Conservation (phyloP, 129 eudicot genomes). For the Calendula officinalis region DNA sequence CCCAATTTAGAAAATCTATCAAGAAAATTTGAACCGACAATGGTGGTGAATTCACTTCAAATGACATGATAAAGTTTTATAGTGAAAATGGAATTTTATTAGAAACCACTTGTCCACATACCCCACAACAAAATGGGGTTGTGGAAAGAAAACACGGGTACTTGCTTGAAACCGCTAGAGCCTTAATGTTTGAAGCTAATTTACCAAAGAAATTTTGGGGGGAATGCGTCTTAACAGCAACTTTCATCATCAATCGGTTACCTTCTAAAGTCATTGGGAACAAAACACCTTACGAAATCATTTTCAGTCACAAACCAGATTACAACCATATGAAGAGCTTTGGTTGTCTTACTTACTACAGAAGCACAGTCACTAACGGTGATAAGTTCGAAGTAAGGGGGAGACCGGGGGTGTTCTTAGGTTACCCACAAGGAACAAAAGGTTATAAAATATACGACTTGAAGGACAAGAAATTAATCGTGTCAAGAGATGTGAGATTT, state of each 20-base stretch:
- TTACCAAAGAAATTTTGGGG: constrained; percentile 12
- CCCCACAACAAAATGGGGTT: constrained; percentile 26
- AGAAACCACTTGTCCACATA: not conserved
- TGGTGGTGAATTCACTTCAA: too few relatives aligned
- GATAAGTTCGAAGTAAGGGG: constrained; percentile 19
- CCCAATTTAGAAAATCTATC: not conserved
- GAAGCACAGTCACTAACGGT: not conserved
- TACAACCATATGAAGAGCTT: too few relatives aligned
- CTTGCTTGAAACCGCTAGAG: constrained; percentile 3
- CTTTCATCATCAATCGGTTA: constrained; percentile 13
- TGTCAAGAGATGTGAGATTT: constrained; percentile 12
- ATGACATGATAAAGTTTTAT: not conserved
- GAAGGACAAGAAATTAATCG: not conserved
- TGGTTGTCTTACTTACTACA: not conserved
- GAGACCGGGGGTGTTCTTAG: constrained; percentile 4
- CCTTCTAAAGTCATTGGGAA: constrained; percentile 2
- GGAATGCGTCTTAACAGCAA: not conserved
- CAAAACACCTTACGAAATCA: not conserved
- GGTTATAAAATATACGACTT: constrained; percentile 22
- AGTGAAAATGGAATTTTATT: not conserved
- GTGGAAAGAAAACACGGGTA: constrained; percentile 12
- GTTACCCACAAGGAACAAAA: constrained; percentile 18
- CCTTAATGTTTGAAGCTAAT: not conserved
- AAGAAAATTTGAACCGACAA: not conserved
- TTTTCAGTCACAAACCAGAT: not conserved